phyloP scores from a whole-genome alignment of 1,139 yeast species.

The Dujonia santamariae region DNA sequence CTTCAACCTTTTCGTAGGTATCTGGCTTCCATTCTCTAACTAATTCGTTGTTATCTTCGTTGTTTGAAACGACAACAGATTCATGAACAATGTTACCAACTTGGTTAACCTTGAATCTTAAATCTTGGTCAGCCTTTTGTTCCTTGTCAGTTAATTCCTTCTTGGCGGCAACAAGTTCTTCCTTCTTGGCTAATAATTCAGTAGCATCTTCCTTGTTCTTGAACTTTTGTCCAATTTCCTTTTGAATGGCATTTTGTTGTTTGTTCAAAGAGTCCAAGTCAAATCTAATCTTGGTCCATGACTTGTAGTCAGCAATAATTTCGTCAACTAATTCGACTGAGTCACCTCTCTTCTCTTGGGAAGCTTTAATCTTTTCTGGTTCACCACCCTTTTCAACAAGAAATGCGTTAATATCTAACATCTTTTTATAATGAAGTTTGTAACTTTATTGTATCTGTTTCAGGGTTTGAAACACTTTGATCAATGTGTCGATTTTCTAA shows the following conservation, averaged over 20 bases:
- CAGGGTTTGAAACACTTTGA: no score
- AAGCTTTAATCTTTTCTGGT: conserved; percentile 81
- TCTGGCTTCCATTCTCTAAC: conserved; percentile 86
- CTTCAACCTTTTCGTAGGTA: conserved; percentile 50
- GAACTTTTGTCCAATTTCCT: conserved; percentile 87
- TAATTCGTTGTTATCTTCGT: conserved; percentile 88
- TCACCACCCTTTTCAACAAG: conserved; percentile 96
- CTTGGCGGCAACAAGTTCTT: conserved; percentile 66
- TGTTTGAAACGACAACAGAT: conserved; percentile 79
- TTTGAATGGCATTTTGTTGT: conserved; percentile 80
- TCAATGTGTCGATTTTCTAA: no score
- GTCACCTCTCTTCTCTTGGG: conserved; percentile 94
- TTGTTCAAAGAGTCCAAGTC: conserved; percentile 89
- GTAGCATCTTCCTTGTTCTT: conserved; percentile 94
- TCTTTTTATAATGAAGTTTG: no score
- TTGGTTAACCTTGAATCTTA: conserved; percentile 77
- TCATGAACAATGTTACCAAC: conserved; percentile 95
- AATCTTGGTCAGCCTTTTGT: conserved; percentile 71
- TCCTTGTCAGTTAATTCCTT: conserved; percentile 63
- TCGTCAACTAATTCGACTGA: conserved; percentile 94
- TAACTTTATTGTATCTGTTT: no score
- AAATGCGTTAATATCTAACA: conserved; percentile 91
- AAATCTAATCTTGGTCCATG: conserved; percentile 90
- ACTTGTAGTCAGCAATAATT: conserved; percentile 84
- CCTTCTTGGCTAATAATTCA: conserved; percentile 79